Base-by-base conservation (phyloP, 2,329 filamentous ascomycete species). In the Pseudocercospora fuligena region DNA sequence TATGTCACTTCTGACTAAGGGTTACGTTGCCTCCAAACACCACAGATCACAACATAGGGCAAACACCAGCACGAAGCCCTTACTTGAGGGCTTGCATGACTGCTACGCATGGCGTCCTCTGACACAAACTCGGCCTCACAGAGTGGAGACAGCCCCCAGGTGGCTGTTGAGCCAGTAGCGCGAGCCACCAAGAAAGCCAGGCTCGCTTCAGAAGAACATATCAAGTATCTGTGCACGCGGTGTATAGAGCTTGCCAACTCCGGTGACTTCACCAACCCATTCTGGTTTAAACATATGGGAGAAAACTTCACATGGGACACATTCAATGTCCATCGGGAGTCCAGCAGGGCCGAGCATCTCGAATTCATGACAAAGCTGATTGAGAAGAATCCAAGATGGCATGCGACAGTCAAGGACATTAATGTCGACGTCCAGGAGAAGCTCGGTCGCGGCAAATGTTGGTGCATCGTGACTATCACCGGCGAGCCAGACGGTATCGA, bases 401-500 rank as follows among this genome's bases (percentile, higher is more conserved):
- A 40, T 29, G n/a, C 29, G 12, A 19, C 14, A 1, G 27, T 46
- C 33, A 6, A 43, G 9, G 51, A 58, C 12, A 25, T 16, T 16
- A 51, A 12, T 12, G 53, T 65, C 49, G 63, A 65, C n/a, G 27
- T 65, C 14, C 63, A 65, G 36, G 58, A 65, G 47, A 65, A 58
- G 51, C n/a, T 62, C 2, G 51, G 58, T 6, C 51, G 51, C 36
- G 65, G 56, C 25, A 67, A 67, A 46, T 36, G 33, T 8, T 67
- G 65, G 65, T 33, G 60, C n/a, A 21, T 64, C n/a, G 31, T 67
- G 33, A 67, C 21, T 12, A 49, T 63, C 31, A 25, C 4, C 21
- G 58, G 57, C 25, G 60, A 43, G 12, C 65, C 65, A 1, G 47
- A 61, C 27, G 61, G 61, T n/a, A 59, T 63, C 21, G 61, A 61